These are phyloP conservation scores for Leccinellum rugosiceps DNA, from an alignment of 768 basidiomycete species.

Conservation along the genomic window DNA sequence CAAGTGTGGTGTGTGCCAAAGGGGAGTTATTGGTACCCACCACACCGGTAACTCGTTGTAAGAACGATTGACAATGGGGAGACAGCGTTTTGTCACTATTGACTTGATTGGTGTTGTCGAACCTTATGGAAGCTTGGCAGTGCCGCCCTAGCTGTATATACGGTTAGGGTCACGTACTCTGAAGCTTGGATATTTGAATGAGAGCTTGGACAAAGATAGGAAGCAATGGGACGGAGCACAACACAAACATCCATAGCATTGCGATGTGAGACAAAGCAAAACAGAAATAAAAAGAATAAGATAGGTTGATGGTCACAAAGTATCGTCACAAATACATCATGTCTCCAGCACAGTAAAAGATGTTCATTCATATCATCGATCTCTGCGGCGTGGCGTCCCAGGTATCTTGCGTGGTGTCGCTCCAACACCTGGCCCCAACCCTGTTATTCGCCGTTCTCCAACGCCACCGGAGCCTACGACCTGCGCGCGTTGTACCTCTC, in stretches of 20 bases:
- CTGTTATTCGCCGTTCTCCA: slow-evolving; percentile 55
- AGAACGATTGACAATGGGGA: neutral
- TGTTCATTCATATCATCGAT: slow-evolving; percentile 18
- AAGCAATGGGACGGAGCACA: slow-evolving; percentile 10
- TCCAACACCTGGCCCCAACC: slow-evolving; percentile 41
- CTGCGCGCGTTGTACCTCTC: slow-evolving; percentile 66
- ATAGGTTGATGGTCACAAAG: slow-evolving; percentile 17
- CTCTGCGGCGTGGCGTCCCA: slow-evolving; percentile 52
- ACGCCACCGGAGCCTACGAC: slow-evolving; percentile 49
- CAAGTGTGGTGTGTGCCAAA: neutral
- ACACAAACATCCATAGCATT: slow-evolving; percentile 25
- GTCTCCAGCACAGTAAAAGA: slow-evolving; percentile 8
- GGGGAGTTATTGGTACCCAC: neutral
- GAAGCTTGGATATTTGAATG: too few species aligned
- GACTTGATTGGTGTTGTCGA: too few species aligned
- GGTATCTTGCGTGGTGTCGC: slow-evolving; percentile 54
- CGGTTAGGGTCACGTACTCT: too few species aligned
- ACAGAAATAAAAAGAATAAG: slow-evolving; percentile 32
- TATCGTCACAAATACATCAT: slow-evolving; percentile 25
- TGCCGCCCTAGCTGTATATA: too few species aligned
- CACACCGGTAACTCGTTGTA: neutral
- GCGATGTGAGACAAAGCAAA: slow-evolving; percentile 24
- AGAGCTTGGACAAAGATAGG: neutral
- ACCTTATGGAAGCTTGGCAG: too few species aligned
- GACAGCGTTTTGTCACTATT: neutral